Percentiles rank a stretch among this genome's conserved stretches.
Evolutionary conservation across 1,139 yeast species (phyloP).

Genomic region (Hyphopichia khmerensis): DNA sequence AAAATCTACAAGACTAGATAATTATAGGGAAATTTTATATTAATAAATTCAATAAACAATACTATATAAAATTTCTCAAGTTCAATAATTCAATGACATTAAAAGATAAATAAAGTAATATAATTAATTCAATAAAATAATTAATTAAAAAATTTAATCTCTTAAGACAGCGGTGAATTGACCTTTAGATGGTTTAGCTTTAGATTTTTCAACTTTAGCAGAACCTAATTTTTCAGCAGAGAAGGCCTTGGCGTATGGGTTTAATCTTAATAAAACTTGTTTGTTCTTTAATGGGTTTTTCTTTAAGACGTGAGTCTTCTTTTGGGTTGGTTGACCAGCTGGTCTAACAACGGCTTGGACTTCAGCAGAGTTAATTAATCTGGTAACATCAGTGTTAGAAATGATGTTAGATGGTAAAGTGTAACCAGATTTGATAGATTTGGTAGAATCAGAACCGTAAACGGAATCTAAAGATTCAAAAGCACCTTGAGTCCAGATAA

Average conservation of each 20-base stretch:
- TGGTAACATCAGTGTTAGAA: constrained; percentile 93
- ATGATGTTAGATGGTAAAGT: constrained; percentile 91
- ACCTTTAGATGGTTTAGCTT: constrained; percentile 70
- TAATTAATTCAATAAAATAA: not conserved
- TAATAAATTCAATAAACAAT: not conserved
- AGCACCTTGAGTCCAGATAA: constrained; percentile 99
- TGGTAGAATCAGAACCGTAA: constrained; percentile 92
- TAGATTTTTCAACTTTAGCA: constrained; percentile 67
- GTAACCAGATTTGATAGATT: constrained; percentile 87
- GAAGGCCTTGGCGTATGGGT: constrained; percentile 99
- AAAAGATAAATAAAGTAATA: not conserved
- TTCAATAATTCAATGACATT: not conserved
- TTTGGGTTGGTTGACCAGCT: constrained; percentile 91
- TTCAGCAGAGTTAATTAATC: constrained; percentile 98
- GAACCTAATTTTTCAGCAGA: constrained; percentile 90
- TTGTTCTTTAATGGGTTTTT: constrained; percentile 99
- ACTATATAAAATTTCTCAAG: not conserved
- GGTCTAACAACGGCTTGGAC: constrained; percentile 97
- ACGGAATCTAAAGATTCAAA: constrained; percentile 94
- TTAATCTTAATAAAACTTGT: constrained; percentile 95
- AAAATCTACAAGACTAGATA: not conserved
- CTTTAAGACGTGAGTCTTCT: constrained; percentile 95
- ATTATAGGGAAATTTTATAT: not conserved
- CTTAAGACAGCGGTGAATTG: constrained; percentile 68
- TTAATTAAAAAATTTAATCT: constrained; percentile 27